Percentiles rank a stretch among this genome's conserved stretches.
Evolutionary conservation across 2,329 filamentous ascomycete genomes (phyloP).

Genomic region (Monilinia laxa): DNA sequence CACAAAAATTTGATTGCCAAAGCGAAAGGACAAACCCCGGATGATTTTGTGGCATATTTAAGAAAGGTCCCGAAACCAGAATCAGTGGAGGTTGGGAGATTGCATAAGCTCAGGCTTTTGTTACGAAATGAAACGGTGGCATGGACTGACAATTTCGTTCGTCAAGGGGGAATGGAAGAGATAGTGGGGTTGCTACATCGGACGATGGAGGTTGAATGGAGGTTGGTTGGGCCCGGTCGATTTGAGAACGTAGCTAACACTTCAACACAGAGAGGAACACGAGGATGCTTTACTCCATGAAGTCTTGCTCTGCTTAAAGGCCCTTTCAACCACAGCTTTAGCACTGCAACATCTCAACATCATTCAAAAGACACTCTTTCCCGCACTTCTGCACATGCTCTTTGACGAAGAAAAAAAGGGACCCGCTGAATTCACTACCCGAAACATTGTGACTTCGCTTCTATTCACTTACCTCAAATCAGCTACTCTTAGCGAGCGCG

Average conservation of each 20-base stretch:
- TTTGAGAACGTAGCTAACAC: slow-evolving; percentile 44
- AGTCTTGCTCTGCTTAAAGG: slow-evolving; percentile 88
- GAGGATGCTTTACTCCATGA: slow-evolving; percentile 93
- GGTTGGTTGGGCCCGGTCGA: slow-evolving; percentile 53
- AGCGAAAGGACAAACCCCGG: slow-evolving; percentile 71
- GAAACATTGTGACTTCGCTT: slow-evolving; percentile 84
- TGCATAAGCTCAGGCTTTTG: slow-evolving; percentile 88
- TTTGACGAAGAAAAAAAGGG: slow-evolving; percentile 99
- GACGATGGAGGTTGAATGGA: slow-evolving; percentile 96
- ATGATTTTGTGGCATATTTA: slow-evolving; percentile 84
- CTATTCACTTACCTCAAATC: slow-evolving; percentile 84
- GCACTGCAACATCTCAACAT: slow-evolving; percentile 78
- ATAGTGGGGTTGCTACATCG: slow-evolving; percentile 82
- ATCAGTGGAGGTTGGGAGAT: slow-evolving; percentile 84
- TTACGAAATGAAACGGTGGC: slow-evolving; percentile 92
- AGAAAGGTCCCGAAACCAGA: slow-evolving; percentile 78
- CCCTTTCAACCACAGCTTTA: slow-evolving; percentile 84
- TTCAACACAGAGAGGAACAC: slow-evolving; percentile 77
- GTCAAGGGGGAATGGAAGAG: slow-evolving; percentile 87
- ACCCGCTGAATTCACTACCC: slow-evolving; percentile 92
- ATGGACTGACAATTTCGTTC: slow-evolving; percentile 92
- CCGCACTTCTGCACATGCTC: slow-evolving; percentile 80
- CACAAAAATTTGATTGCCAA: slow-evolving; percentile 61
- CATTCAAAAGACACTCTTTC: slow-evolving; percentile 80
- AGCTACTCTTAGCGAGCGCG: slow-evolving; percentile 59